Percentiles rank a stretch among this genome's conserved stretches.
phyloP scores from a whole-genome alignment of 768 basidiomycete species.

The Tephrocybe rancida region DNA sequence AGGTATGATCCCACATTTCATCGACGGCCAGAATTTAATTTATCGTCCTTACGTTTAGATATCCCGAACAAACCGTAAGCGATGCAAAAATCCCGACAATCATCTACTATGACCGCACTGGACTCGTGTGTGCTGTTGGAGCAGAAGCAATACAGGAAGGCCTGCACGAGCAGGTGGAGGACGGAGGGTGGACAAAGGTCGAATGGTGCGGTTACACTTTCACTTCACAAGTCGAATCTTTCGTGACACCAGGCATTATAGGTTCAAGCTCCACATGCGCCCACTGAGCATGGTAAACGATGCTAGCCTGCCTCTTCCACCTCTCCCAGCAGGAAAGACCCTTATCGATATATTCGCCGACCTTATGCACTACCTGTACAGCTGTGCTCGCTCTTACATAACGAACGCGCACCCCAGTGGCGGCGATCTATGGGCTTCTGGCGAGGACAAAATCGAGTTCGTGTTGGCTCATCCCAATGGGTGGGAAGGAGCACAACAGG shows the following conservation, averaged over 20 bases:
- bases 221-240: slow-evolving; percentile 21
- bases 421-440: slow-evolving; percentile 38
- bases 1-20: slow-evolving; percentile 27
- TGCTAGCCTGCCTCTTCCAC: slow-evolving; percentile 23
- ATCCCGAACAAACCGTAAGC: slow-evolving; percentile 44
- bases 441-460: slow-evolving; percentile 41
- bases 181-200: slow-evolving; percentile 46
- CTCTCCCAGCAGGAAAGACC: slow-evolving; percentile 43
- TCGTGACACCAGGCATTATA: slow-evolving; percentile 1
- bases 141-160: slow-evolving; percentile 45
- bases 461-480: slow-evolving; percentile 60
- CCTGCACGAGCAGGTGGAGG: slow-evolving; percentile 39
- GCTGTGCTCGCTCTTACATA: slow-evolving; percentile 44
- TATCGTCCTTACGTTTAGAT: slow-evolving; percentile 30
- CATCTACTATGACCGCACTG: slow-evolving; percentile 46
- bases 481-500: slow-evolving; percentile 62
- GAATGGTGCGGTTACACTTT: slow-evolving; percentile 40
- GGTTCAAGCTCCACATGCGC: slow-evolving; percentile 38
- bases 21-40: neutral
- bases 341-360: slow-evolving; percentile 48
- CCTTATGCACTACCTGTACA: slow-evolving; percentile 48
- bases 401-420: slow-evolving; percentile 48
- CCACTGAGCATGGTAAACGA: slow-evolving; percentile 18
- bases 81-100: slow-evolving; percentile 48
- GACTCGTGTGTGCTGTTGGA: slow-evolving; percentile 43